Base-by-base conservation (phyloP, 2,329 filamentous ascomycete genomes). In the Monilinia vaccinii-corymbosi region DNA sequence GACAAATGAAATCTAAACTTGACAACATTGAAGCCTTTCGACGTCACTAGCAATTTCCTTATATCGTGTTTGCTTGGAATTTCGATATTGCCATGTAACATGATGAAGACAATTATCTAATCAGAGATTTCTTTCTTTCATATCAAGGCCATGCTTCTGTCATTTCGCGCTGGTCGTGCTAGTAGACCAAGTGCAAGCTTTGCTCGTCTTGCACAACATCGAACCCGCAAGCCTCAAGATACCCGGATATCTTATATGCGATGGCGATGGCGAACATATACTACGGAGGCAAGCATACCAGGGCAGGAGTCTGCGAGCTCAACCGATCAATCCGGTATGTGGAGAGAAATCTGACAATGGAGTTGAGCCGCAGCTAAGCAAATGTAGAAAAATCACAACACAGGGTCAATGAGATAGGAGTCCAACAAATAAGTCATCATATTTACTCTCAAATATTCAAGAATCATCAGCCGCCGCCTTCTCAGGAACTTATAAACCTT, bases 361-460 rank as follows among this genome's bases (percentile, higher is more conserved):
- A 28, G 8, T 18, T 40, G 13, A 55, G 38, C 18, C 16, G 14
- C 61, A 62, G 42, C 61, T 68, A 48, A 66, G 56, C 13, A 38
- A 44, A 60, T 18, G 7, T 53, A 69, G 67, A 61, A 63, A 47
- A 64, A 18, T 80, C 82, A 8, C 75, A 81, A 60, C 79, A 90
- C 52, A 85, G 94, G 66, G 90, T 88, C 77, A 99, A 95, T 75
- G 89, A 95, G 67, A 92, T 99, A 68, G 91, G 90, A 57, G 90
- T 99, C 44, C 94, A 99, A 75, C 93, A 97, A 70, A 78, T 99
- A 67, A 97, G 91, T 78, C 79, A 81, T 61, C 81, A 92, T 76
- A 80, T 99, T 48, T 89, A 93, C 73, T 72, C 82, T 1, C 94
- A 97, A 74, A 76, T 99, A 46, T 99, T 99, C 70, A 83, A 82